Conservation (phyloP, 805 yeast genomes). For the Metschnikowia orientalis region DNA sequence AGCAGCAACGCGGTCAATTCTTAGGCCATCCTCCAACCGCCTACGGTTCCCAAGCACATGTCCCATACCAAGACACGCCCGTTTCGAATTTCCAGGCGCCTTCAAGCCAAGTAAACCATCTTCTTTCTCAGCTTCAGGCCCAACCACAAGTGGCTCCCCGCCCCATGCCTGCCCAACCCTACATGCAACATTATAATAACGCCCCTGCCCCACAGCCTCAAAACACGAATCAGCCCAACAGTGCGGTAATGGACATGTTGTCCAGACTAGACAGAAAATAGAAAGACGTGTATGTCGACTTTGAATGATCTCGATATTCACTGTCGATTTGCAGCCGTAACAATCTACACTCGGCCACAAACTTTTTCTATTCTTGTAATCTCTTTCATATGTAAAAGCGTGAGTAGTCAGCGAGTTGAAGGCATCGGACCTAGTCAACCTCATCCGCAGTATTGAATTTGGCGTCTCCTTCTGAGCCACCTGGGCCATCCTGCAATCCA, state of each 20-base stretch:
- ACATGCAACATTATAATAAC: constrained; percentile 8
- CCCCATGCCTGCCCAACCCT: constrained; percentile 9
- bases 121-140: constrained; percentile 11
- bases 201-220: constrained; percentile 13
- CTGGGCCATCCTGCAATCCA: constrained; percentile 12
- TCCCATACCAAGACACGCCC: constrained; percentile 1
- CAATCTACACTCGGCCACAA: too few species aligned
- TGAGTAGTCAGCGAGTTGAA: too few species aligned
- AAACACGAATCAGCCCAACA: constrained; percentile 15
- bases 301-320: not conserved
- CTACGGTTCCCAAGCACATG: constrained; percentile 1
- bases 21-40: constrained; percentile 2
- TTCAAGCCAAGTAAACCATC: constrained; percentile 10
- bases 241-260: constrained; percentile 35
- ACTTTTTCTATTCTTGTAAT: too few species aligned
- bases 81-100: not conserved
- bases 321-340: too few species aligned
- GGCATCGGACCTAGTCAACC: constrained; percentile 10
- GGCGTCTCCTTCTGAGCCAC: not conserved
- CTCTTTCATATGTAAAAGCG: too few species aligned
- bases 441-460: constrained; percentile 10
- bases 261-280: constrained; percentile 32
- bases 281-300: not conserved
- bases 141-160: constrained; percentile 2
- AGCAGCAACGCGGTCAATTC: constrained; percentile 1